Conservation (phyloP, 306 rosid species). For the Cucurbita maxima region DNA sequence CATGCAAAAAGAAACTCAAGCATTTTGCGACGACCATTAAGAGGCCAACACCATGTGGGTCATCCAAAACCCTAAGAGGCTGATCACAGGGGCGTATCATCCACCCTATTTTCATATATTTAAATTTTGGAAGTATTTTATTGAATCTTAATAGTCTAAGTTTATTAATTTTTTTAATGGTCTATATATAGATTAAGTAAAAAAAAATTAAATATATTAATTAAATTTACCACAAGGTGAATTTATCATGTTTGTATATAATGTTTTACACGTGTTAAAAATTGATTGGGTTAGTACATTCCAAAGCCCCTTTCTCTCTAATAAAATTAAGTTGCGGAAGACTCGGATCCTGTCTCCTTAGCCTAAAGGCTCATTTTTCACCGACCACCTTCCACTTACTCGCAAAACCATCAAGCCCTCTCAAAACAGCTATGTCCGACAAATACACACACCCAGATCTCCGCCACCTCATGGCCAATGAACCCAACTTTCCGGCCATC, state of each 20-base stretch:
- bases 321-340: slow-evolving; percentile 38
- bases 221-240: neutral
- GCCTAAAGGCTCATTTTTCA: slow-evolving; percentile 5
- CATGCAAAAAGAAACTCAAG: no score
- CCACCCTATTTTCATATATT: no score
- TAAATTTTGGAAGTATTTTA: no score
- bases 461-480: slow-evolving; percentile 31
- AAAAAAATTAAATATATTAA: no score
- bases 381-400: neutral
- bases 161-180: no score
- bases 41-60: no score
- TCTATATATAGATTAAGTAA: no score
- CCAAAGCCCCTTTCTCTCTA: neutral
- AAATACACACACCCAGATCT: slow-evolving; percentile 37
- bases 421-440: neutral
- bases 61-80: no score
- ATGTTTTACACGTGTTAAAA: neutral
- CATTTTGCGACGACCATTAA: no score
- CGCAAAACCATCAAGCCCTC: neutral
- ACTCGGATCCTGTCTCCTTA: slow-evolving; percentile 86
- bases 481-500: slow-evolving; percentile 16
- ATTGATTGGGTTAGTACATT: neutral
- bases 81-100: no score
- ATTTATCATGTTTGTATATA: neutral
- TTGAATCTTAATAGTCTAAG: no score